Percentiles rank a stretch among this genome's conserved stretches.
These are phyloP conservation scores for Tulasnella sp. DNA, from an alignment of 768 basidiomycete genomes.

Conservation along the genomic window DNA sequence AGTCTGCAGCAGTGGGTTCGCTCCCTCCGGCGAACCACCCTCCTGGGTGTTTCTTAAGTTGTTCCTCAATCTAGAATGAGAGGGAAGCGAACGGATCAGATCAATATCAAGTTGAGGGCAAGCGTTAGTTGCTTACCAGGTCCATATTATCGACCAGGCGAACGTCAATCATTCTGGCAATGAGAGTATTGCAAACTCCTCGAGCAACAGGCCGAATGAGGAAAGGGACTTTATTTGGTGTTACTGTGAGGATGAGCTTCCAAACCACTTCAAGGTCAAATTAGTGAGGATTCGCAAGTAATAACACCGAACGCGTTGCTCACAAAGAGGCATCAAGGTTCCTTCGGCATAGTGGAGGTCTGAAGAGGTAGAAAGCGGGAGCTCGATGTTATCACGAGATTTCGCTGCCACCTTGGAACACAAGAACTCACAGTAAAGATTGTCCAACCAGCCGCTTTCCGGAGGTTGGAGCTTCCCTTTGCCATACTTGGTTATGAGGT, in stretches of 20 bases:
- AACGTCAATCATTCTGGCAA: slow-evolving; percentile 20
- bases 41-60: slow-evolving; percentile 23
- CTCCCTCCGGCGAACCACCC: slow-evolving; percentile 30
- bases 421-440: slow-evolving; percentile 13
- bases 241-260: slow-evolving; percentile 15
- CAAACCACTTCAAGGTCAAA: slow-evolving; percentile 6
- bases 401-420: background rate
- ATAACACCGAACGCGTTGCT: background rate
- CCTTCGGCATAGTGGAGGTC: slow-evolving; percentile 21
- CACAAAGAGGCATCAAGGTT: slow-evolving; percentile 18
- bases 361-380: background rate
- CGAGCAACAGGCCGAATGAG: slow-evolving; percentile 15
- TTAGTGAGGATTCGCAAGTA: background rate
- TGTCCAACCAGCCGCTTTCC: slow-evolving; percentile 15
- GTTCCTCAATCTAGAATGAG: slow-evolving; percentile 28
- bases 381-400: background rate
- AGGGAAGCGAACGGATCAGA: background rate
- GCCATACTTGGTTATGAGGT: slow-evolving; percentile 33
- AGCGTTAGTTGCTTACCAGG: slow-evolving; percentile 19
- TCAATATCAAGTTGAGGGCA: background rate
- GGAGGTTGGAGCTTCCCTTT: slow-evolving; percentile 17
- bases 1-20: slow-evolving; percentile 35
- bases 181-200: slow-evolving; percentile 11
- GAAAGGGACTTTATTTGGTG: slow-evolving; percentile 14
- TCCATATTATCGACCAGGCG: slow-evolving; percentile 22